A percentile compares a stretch with the other conserved stretches of the same genome.
These are phyloP conservation scores for Paraleonurus japonicus DNA, from an alignment of 257 asterid genomes.

Conservation along the genomic window DNA sequence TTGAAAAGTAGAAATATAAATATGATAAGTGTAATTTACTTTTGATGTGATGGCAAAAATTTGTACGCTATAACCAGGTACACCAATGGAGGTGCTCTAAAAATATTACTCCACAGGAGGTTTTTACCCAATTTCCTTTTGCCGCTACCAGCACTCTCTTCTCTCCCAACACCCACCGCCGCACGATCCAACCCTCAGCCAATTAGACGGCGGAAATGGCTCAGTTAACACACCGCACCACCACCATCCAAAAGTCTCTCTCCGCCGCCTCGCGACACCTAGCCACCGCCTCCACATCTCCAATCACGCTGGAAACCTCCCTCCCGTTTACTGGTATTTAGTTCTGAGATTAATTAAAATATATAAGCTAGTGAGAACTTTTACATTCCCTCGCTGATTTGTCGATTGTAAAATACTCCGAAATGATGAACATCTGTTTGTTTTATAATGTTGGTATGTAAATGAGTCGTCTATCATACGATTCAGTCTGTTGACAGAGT, in stretches of 20 bases:
- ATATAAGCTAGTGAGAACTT: neutral
- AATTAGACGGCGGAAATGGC: constrained; percentile 51
- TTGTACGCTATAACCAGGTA: no score
- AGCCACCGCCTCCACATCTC: constrained; percentile 51
- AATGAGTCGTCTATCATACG: neutral
- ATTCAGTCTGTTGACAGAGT: neutral
- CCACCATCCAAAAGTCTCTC: constrained; percentile 40
- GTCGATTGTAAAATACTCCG: neutral
- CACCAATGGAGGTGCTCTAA: no score
- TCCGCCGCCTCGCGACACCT: constrained; percentile 55
- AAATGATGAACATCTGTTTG: neutral
- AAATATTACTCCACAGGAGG: no score
- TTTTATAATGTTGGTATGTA: neutral
- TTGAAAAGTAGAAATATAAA: no score
- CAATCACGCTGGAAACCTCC: constrained; percentile 75
- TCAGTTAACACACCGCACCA: constrained; percentile 52
- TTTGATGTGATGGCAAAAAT: no score
- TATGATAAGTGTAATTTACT: no score
- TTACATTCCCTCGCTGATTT: neutral
- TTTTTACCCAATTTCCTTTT: no score
- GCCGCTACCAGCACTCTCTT: no score
- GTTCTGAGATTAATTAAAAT: constrained; percentile 1
- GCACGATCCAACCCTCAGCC: constrained; percentile 23
- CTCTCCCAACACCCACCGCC: constrained; percentile 29
- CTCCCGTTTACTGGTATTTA: constrained; percentile 63